phyloP scores from a whole-genome alignment of 1,284 basidiomycete species.

The Amylostereum chailletii region DNA sequence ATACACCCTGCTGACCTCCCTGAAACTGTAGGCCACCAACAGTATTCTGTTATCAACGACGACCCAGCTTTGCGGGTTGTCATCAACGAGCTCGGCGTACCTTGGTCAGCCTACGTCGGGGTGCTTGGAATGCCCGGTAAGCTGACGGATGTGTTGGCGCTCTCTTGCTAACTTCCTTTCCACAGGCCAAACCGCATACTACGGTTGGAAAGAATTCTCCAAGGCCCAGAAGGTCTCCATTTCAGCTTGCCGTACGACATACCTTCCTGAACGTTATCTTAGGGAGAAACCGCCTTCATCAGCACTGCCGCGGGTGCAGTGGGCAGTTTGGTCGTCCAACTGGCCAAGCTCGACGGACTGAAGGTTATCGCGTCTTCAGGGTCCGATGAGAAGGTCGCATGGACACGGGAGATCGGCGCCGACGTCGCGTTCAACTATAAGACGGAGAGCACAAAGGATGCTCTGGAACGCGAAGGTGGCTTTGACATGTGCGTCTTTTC shows the following conservation, averaged over 20 bases:
- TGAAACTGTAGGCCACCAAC: conserved; percentile 13
- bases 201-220: conserved; percentile 26
- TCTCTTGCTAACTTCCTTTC: neutral
- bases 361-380: conserved; percentile 73
- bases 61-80: conserved; percentile 12
- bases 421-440: conserved; percentile 77
- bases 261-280: neutral
- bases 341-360: conserved; percentile 53
- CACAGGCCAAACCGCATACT: conserved; percentile 29
- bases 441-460: conserved; percentile 35
- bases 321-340: conserved; percentile 40
- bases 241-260: neutral
- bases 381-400: conserved; percentile 58
- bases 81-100: conserved; percentile 29
- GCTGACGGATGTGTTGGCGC: neutral
- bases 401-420: conserved; percentile 54
- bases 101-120: conserved; percentile 40
- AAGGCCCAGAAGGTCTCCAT: conserved; percentile 24
- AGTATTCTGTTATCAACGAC: conserved; percentile 17
- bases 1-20: neutral
- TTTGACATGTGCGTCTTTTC: conserved; percentile 35
- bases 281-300: conserved; percentile 50
- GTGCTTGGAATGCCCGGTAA: conserved; percentile 34
- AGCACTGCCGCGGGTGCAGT: conserved; percentile 46
- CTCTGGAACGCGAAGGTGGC: conserved; percentile 49